Evolutionary conservation across 177 flowering plant genomes (phyloP).

Genomic region (Vitis hybrid): DNA sequence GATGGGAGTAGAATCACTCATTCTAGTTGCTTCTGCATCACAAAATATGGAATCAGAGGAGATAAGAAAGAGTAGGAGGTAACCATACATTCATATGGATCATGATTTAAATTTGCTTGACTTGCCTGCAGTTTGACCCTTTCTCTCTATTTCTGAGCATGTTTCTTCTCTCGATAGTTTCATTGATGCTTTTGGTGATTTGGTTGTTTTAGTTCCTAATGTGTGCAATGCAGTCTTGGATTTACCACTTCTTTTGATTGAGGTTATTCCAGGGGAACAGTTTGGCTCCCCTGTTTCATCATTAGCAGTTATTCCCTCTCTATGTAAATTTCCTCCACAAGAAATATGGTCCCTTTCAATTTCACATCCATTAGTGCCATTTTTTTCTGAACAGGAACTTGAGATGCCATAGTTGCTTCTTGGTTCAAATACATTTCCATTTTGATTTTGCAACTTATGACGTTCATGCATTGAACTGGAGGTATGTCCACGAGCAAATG

Average conservation of each 20-base stretch:
- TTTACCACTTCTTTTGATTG: constrained; percentile 27
- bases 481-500: constrained; percentile 18
- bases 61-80: background rate
- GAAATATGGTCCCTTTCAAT: constrained; percentile 11
- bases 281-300: constrained; percentile 21
- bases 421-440: constrained; percentile 22
- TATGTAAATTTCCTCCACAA: constrained; percentile 17
- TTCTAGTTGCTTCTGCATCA: constrained; percentile 36
- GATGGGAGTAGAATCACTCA: constrained; percentile 16
- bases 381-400: constrained; percentile 14
- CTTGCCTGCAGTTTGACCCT: constrained; percentile 28
- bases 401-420: constrained; percentile 22
- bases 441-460: constrained; percentile 24
- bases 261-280: constrained; percentile 22
- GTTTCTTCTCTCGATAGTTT: constrained; percentile 36
- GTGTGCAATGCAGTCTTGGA: constrained; percentile 26
- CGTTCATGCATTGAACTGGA: constrained; percentile 26
- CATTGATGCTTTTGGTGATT: constrained; percentile 30
- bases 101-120: constrained; percentile 36
- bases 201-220: constrained; percentile 23
- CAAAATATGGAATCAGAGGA: constrained; percentile 12
- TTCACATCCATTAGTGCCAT: constrained; percentile 21
- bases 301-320: constrained; percentile 16
- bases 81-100: constrained; percentile 2
- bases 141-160: constrained; percentile 31